Conservation (phyloP, 2,329 filamentous ascomycete genomes). For the Stachybotrys elegans region DNA sequence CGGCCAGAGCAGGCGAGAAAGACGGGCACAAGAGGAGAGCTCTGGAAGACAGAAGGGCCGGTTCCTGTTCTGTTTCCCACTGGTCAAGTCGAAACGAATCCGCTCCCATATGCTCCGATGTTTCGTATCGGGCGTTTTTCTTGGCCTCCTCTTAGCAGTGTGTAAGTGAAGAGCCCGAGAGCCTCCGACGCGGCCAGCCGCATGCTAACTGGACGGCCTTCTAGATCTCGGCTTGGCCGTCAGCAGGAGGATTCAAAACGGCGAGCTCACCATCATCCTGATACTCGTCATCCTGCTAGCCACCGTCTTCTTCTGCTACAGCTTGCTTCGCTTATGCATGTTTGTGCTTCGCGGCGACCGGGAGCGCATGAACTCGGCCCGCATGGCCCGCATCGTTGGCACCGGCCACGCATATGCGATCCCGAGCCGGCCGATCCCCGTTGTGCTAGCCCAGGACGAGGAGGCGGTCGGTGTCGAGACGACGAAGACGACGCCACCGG, state of each 20-base stretch:
- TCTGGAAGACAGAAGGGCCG: slow-evolving; percentile 24
- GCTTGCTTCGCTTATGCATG: slow-evolving; percentile 68
- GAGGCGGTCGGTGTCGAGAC: slow-evolving; percentile 56
- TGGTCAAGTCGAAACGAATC: slow-evolving; percentile 47
- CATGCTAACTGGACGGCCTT: slow-evolving; percentile 5
- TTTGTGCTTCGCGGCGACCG: slow-evolving; percentile 48
- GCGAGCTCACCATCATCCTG: slow-evolving; percentile 74
- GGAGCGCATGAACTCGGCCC: slow-evolving; percentile 12
- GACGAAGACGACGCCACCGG: slow-evolving; percentile 63
- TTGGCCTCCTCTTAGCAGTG: slow-evolving; percentile 53
- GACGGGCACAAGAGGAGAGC: slow-evolving; percentile 7
- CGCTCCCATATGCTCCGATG: slow-evolving; percentile 54
- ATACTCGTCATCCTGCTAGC: slow-evolving; percentile 71
- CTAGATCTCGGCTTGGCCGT: slow-evolving; percentile 70
- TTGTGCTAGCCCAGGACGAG: slow-evolving; percentile 70
- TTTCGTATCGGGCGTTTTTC: slow-evolving; percentile 60
- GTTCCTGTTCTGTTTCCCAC: slow-evolving; percentile 52
- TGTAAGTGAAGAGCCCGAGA: slow-evolving; percentile 48
- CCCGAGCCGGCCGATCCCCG: slow-evolving; percentile 68
- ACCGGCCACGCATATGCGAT: slow-evolving; percentile 64
- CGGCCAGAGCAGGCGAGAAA: slow-evolving; percentile 5
- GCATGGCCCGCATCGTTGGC: slow-evolving; percentile 39
- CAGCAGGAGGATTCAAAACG: slow-evolving; percentile 56
- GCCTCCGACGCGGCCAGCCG: neutral
- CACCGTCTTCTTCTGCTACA: slow-evolving; percentile 76